Percentiles rank a stretch among this genome's conserved stretches.
These are phyloP conservation scores for Zanthoxylum bungeanum DNA, from an alignment of 345 rosid genomes.

Conservation along the genomic window DNA sequence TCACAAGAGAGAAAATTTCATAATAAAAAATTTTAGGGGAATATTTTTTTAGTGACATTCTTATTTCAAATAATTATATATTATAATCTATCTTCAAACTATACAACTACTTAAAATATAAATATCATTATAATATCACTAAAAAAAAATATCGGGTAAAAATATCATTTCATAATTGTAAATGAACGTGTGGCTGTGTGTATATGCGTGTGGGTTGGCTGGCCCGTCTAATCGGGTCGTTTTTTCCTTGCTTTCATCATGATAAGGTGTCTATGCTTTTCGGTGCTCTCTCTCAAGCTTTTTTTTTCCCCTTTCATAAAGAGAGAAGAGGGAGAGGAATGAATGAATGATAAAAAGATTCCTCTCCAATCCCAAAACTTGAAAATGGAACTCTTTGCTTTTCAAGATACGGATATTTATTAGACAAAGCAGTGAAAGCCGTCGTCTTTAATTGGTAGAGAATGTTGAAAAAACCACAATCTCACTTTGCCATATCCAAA, in stretches of 20 bases:
- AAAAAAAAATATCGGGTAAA: too few species aligned
- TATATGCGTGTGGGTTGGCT: slow-evolving; percentile 65
- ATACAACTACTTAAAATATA: too few species aligned
- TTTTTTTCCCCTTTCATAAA: slow-evolving; percentile 23
- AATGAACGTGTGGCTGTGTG: slow-evolving; percentile 16
- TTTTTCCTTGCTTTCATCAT: slow-evolving; percentile 76
- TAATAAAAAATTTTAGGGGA: too few species aligned
- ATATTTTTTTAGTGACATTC: too few species aligned
- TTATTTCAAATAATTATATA: too few species aligned
- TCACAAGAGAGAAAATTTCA: too few species aligned
- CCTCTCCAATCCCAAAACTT: slow-evolving; percentile 78
- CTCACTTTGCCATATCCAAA: slow-evolving; percentile 24
- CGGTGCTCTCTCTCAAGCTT: slow-evolving; percentile 72
- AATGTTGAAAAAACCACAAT: slow-evolving; percentile 33
- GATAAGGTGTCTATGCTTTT: slow-evolving; percentile 85
- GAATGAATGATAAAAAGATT: slow-evolving; percentile 43
- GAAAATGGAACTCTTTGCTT: slow-evolving; percentile 55
- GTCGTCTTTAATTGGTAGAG: slow-evolving; percentile 33
- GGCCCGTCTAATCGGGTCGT: slow-evolving; percentile 50
- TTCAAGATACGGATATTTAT: slow-evolving; percentile 42
- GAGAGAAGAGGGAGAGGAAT: slow-evolving; percentile 28
- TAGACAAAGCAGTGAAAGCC: slow-evolving; percentile 29
- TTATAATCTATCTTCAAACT: too few species aligned
- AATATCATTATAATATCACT: too few species aligned
- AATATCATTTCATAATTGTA: neutral